phyloP scores from a whole-genome alignment of 331 rosid species.

The Rhamnella rubrinervis region DNA sequence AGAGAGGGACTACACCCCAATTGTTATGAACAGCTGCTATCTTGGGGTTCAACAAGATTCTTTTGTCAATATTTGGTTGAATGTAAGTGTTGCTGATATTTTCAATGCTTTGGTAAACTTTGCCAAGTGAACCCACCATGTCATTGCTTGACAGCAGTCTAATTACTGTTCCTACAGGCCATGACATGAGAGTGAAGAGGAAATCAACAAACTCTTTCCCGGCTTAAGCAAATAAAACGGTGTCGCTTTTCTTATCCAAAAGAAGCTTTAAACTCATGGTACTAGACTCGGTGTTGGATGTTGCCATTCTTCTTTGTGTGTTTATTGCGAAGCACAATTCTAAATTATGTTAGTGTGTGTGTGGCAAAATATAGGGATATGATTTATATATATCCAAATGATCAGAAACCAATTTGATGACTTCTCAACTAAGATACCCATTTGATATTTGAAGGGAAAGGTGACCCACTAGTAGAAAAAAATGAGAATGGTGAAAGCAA shows the following conservation, averaged over 20 bases:
- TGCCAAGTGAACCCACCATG: slow-evolving; percentile 33
- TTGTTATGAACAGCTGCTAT: too few species aligned
- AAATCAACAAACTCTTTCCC: slow-evolving; percentile 28
- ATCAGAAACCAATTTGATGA: too few species aligned
- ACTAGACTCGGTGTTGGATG: too few species aligned
- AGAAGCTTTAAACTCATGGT: slow-evolving; percentile 1
- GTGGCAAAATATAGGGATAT: too few species aligned
- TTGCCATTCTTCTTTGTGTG: too few species aligned
- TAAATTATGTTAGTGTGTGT: too few species aligned
- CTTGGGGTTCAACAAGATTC: neutral
- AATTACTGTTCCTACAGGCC: slow-evolving; percentile 15
- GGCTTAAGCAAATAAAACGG: slow-evolving; percentile 32
- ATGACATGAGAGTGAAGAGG: slow-evolving; percentile 18
- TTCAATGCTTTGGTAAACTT: slow-evolving; percentile 30
- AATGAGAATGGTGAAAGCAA: too few species aligned
- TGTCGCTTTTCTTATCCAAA: slow-evolving; percentile 6
- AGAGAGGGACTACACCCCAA: neutral
- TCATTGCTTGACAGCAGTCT: slow-evolving; percentile 12
- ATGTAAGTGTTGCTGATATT: slow-evolving; percentile 16
- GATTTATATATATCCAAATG: too few species aligned
- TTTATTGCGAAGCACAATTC: too few species aligned
- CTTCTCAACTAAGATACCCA: too few species aligned
- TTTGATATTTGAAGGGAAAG: too few species aligned
- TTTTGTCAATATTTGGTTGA: slow-evolving; percentile 16
- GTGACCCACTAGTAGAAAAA: too few species aligned